A percentile compares a stretch with the other conserved stretches of the same genome.
These are phyloP conservation scores for Suillus tomentosus DNA, from an alignment of 768 basidiomycete species.

Conservation along the genomic window DNA sequence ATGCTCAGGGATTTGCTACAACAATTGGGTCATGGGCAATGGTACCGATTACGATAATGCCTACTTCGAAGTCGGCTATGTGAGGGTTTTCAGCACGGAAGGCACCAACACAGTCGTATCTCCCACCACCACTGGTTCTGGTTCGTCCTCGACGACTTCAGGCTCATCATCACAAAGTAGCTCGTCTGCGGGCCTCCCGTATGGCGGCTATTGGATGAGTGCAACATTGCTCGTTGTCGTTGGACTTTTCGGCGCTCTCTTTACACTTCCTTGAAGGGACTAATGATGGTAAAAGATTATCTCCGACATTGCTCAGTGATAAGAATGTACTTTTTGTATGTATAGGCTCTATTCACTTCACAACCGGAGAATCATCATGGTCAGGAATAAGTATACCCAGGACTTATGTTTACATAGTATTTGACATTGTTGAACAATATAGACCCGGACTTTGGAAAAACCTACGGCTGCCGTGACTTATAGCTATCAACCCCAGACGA, in stretches of 20 bases:
- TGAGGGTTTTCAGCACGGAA: slow-evolving; percentile 48
- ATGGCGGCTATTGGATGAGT: slow-evolving; percentile 12
- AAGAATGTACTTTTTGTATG: background rate
- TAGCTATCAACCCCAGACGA: background rate
- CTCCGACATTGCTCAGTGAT: background rate
- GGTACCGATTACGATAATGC: slow-evolving; percentile 63
- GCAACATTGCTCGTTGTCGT: slow-evolving; percentile 16
- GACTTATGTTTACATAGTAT: background rate
- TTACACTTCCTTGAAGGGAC: slow-evolving; percentile 1
- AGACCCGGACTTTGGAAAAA: background rate
- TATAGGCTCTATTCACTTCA: background rate
- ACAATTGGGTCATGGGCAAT: slow-evolving; percentile 66
- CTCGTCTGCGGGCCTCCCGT: slow-evolving; percentile 12
- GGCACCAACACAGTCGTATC: slow-evolving; percentile 32
- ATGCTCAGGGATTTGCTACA: slow-evolving; percentile 68
- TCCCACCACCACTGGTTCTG: slow-evolving; percentile 20
- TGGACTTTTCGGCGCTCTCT: slow-evolving; percentile 11
- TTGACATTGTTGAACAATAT: background rate
- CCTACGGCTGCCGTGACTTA: background rate
- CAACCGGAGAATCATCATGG: background rate
- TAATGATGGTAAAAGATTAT: background rate
- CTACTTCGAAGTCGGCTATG: slow-evolving; percentile 71
- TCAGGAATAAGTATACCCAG: background rate
- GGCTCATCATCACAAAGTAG: slow-evolving; percentile 12
- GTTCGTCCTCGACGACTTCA: slow-evolving; percentile 14